Conservation (phyloP, 31 red algal species). For the Bonnemaisonia californica region DNA sequence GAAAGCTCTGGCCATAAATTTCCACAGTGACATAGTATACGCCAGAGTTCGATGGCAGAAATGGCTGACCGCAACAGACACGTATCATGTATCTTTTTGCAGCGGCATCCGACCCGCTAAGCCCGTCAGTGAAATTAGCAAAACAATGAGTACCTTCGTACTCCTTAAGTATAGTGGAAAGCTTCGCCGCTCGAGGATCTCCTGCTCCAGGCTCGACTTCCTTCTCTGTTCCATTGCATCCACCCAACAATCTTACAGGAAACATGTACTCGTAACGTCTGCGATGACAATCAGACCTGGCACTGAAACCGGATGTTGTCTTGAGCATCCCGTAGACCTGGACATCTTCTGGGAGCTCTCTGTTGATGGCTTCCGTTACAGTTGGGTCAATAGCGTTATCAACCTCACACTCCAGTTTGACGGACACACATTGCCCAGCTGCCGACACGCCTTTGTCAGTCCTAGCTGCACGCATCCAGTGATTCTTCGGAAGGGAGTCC, state of each 20-base stretch:
- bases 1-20: constrained; percentile 88
- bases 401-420: constrained; percentile 57
- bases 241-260: constrained; percentile 76
- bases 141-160: constrained; percentile 97
- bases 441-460: constrained; percentile 96
- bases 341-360: constrained; percentile 73
- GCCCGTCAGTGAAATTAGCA: constrained; percentile 91
- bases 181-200: constrained; percentile 35
- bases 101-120: constrained; percentile 38
- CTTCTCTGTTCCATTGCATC: constrained; percentile 36
- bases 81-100: constrained; percentile 56
- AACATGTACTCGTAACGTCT: constrained; percentile 94
- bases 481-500: constrained; percentile 39
- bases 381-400: constrained; percentile 14
- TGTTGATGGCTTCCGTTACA: constrained; percentile 60
- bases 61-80: constrained; percentile 57
- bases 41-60: constrained; percentile 40
- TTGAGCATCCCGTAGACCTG: constrained; percentile 76
- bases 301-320: constrained; percentile 70
- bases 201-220: constrained; percentile 13
- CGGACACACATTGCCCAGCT: constrained; percentile 80
- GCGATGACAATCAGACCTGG: constrained; percentile 67
- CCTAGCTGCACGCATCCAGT: constrained; percentile 87
- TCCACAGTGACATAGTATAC: constrained; percentile 60
- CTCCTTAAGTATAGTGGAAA: constrained; percentile 53